Conservation (phyloP, 768 basidiomycete genomes). For the Tricholoma matsutake region DNA sequence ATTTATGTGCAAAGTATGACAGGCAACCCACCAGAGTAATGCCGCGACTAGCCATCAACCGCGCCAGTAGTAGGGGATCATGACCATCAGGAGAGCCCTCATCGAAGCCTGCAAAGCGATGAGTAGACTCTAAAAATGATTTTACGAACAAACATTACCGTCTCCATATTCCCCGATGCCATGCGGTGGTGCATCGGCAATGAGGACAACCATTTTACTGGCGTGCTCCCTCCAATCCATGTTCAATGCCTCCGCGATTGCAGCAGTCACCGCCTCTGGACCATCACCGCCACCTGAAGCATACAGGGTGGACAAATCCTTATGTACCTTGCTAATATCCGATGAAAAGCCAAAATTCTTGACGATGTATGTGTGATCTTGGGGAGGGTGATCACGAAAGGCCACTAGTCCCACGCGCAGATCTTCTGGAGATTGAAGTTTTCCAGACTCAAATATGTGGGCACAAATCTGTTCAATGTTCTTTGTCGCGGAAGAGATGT, state of each 20-base stretch:
- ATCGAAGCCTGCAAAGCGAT: slow-evolving; percentile 66
- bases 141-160: slow-evolving; percentile 46
- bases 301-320: slow-evolving; percentile 77
- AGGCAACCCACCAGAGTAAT: slow-evolving; percentile 74
- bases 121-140: slow-evolving; percentile 11
- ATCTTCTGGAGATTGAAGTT: slow-evolving; percentile 83
- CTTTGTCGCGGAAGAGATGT: slow-evolving; percentile 91
- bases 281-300: slow-evolving; percentile 93
- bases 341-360: slow-evolving; percentile 95
- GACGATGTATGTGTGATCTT: slow-evolving; percentile 92
- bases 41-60: slow-evolving; percentile 87
- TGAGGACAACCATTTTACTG: slow-evolving; percentile 94
- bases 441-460: slow-evolving; percentile 92
- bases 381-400: slow-evolving; percentile 95
- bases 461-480: slow-evolving; percentile 96
- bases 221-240: slow-evolving; percentile 90
- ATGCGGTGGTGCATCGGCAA: slow-evolving; percentile 97
- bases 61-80: slow-evolving; percentile 84
- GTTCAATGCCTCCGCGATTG: slow-evolving; percentile 77
- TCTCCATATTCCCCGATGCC: slow-evolving; percentile 97
- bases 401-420: slow-evolving; percentile 90
- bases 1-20: slow-evolving; percentile 2
- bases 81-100: slow-evolving; percentile 92
- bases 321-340: slow-evolving; percentile 84
- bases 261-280: slow-evolving; percentile 95